Percentiles rank a stretch among this genome's conserved stretches.
Conservation (phyloP, 192 early-diverging fungal species). For the Pilobolus umbonatus region DNA sequence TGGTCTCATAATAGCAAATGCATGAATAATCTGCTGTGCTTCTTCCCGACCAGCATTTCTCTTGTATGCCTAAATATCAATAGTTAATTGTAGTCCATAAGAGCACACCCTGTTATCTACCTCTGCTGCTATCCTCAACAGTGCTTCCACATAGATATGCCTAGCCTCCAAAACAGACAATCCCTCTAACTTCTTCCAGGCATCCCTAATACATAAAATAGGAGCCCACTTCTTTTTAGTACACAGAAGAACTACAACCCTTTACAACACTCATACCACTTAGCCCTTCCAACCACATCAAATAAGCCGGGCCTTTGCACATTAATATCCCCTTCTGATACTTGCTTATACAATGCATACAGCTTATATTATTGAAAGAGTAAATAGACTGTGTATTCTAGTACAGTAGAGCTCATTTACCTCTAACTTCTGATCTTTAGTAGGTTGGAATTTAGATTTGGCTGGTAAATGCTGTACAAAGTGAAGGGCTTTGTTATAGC, state of each 20-base stretch:
- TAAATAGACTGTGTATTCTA: background rate
- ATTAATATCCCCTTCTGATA: conserved; percentile 33
- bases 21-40: conserved; percentile 29
- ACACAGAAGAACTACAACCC: too few species aligned
- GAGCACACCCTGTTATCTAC: background rate
- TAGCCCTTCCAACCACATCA: conserved; percentile 43
- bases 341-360: conserved; percentile 49
- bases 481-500: conserved; percentile 30
- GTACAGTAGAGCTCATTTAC: conserved; percentile 2
- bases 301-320: conserved; percentile 41
- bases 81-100: background rate
- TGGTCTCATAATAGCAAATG: conserved; percentile 23
- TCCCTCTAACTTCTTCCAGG: conserved; percentile 35
- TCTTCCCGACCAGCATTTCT: conserved; percentile 14
- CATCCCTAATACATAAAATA: conserved; percentile 34
- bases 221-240: too few species aligned
- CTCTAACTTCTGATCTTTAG: conserved; percentile 17
- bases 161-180: conserved; percentile 41
- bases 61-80: conserved; percentile 14
- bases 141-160: conserved; percentile 32
- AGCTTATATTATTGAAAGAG: conserved; percentile 20
- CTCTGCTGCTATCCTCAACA: conserved; percentile 26
- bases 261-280: conserved; percentile 29
- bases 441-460: conserved; percentile 28
- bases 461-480: conserved; percentile 28